Evolutionary conservation across 768 basidiomycete species (phyloP), one percentile per base, ranked within the genome.

Genomic region (Termitomyces sp.): DNA sequence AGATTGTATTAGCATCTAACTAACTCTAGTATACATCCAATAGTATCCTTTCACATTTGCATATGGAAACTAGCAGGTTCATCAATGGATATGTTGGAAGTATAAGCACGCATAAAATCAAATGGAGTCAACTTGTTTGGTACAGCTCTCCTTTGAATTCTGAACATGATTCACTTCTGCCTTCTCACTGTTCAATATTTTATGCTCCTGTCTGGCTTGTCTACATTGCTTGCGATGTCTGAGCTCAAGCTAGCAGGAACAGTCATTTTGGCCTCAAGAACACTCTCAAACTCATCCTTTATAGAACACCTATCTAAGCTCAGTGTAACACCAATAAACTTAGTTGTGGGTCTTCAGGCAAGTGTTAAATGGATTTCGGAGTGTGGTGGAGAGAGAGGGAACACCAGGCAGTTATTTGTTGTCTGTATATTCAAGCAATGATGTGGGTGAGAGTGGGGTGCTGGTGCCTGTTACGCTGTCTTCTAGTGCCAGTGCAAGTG

Each of bases 311-410:
- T 92, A 20, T 83, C 86, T n/a, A 83, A 81, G 67, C 69, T 89
- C 35, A 79, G 84, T 0, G 71, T 81, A 18, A 79, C 86, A 1
- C 86, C 85, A 15, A 66, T 89, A 59, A 79, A 81, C 46, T 86
- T 87, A 15, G 85, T 90, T 44, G 84, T 81, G 28, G 83, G 84
- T 33, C 77, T 91, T 15, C 85, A 88, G 65, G 82, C 86, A n/a
- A 88, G 86, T 67, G 86, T 92, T 75, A 81, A 90, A n/a, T n/a
- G n/a, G n/a, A n/a, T n/a, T n/a, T n/a, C n/a, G n/a, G n/a, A n/a
- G n/a, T n/a, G n/a, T n/a, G n/a, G n/a, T n/a, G n/a, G n/a, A n/a
- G n/a, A n/a, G n/a, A 1, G 71, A 71, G 59, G 72, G 81, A 1
- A 66, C 68, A 22, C 67, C 75, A 7, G 44, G 11, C 11, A 11